Evolutionary conservation across 306 rosid genomes (phyloP).

Genomic region (Quercus berberidifolia): DNA sequence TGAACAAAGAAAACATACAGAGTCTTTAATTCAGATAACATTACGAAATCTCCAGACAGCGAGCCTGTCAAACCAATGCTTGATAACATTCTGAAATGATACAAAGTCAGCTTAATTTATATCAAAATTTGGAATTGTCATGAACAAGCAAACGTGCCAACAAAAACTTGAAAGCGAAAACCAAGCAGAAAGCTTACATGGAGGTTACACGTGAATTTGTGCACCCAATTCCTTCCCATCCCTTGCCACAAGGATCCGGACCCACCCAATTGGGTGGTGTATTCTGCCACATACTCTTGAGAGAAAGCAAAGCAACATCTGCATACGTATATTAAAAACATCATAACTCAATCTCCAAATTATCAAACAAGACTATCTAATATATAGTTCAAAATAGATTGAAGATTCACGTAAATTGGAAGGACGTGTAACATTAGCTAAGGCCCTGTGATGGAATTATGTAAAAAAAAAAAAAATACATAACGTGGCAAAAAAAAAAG

Average conservation of each 20-base stretch:
- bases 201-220: slow-evolving; percentile 34
- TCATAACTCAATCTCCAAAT: too few species aligned
- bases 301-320: slow-evolving; percentile 32
- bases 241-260: slow-evolving; percentile 37
- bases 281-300: slow-evolving; percentile 23
- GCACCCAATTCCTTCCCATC: slow-evolving; percentile 52
- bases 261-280: slow-evolving; percentile 37
- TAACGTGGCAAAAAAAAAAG: too few species aligned
- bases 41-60: slow-evolving; percentile 43
- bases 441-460: too few species aligned
- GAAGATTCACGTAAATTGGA: too few species aligned
- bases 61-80: slow-evolving; percentile 33
- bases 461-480: too few species aligned
- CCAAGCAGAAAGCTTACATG: slow-evolving; percentile 24
- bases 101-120: neutral
- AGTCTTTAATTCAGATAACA: slow-evolving; percentile 32
- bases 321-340: neutral
- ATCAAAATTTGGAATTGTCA: neutral
- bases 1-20: slow-evolving; percentile 30
- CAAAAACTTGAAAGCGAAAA: slow-evolving; percentile 1
- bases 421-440: too few species aligned
- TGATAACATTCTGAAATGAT: slow-evolving; percentile 33
- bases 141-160: slow-evolving; percentile 2
- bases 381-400: too few species aligned
- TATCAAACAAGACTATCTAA: too few species aligned